Evolutionary conservation across 78 protist genomes (phyloP), one percentile per base, ranked within the genome.

Genomic region (Polysphondylium violaceum): DNA sequence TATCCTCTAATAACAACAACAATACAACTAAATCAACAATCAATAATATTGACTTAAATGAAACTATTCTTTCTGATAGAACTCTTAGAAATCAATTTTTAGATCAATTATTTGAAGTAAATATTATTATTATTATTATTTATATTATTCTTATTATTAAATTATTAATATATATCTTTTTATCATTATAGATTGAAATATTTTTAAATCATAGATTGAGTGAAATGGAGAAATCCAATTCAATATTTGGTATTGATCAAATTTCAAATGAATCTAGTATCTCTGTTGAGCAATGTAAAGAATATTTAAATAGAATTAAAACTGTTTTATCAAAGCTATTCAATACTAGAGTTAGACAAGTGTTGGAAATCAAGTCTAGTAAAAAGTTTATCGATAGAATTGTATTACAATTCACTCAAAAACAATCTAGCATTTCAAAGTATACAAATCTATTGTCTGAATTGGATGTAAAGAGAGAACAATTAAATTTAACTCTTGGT

Each of bases 401-500:
- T 4, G 76, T 68, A 65, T 31, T 81, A 25, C 89, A 81, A 68
- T 81, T 81, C 77, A 68, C 31, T 40, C 89, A 81, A 29, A 81
- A 68, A 81, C 64, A 67, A 55, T 29, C 23, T 17, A 68, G 33
- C 43, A 81, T 81, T 17, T 4, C 68, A 2, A 81, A 68, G 40
- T 56, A 55, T 35, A 64, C 33, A 4, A 56, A 81, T 2, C 17
- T 25, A 16, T 36, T 81, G 9, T 9, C 19, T 3, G 89, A 81
- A 8, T 23, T 40, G 14, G 64, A 50, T 1, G n/a, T 11, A 51
- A 81, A 81, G 29, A 47, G 60, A n/a, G 61, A 81, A 40, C 71
- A 81, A 7, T 11, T 68, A 7, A 81, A 81, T 55, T 11, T n/a
- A 23, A 40, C 69, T 19, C 55, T 81, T 19, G 36, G 33, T 23